Evolutionary conservation across 441 rosid genomes (phyloP).

Genomic region (Syzygium syzygioides): DNA sequence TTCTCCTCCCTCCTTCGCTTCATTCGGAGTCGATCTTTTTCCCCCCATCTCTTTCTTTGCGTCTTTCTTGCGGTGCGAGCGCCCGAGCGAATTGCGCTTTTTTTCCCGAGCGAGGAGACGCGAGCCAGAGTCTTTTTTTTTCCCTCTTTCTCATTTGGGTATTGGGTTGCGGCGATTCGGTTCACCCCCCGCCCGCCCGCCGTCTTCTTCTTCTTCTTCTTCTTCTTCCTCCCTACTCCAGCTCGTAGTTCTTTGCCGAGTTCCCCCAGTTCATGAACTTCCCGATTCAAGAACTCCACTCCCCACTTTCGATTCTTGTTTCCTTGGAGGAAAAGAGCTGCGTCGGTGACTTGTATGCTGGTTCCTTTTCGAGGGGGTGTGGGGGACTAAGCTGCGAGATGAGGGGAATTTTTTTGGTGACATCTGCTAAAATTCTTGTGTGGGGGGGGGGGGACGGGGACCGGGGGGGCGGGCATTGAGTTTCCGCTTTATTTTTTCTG

Average conservation of each 20-base stretch:
- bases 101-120: background rate
- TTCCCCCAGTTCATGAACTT: background rate
- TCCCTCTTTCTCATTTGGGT: background rate
- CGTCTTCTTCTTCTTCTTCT: too few species aligned
- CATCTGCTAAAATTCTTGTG: background rate
- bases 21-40: background rate
- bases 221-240: background rate
- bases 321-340: background rate
- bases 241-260: background rate
- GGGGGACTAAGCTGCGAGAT: background rate
- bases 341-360: background rate
- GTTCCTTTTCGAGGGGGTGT: background rate
- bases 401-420: background rate
- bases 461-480: background rate
- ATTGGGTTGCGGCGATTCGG: background rate
- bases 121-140: background rate
- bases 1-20: background rate
- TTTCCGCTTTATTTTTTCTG: background rate
- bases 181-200: background rate
- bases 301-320: background rate
- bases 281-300: background rate
- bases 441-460: too few species aligned
- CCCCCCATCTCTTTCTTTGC: background rate
- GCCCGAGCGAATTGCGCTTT: background rate
- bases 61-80: background rate